Percentiles rank a stretch among this genome's conserved stretches.
phyloP scores from a whole-genome alignment of 2,329 filamentous ascomycete genomes.

The Acephala macrosclerotiorum region DNA sequence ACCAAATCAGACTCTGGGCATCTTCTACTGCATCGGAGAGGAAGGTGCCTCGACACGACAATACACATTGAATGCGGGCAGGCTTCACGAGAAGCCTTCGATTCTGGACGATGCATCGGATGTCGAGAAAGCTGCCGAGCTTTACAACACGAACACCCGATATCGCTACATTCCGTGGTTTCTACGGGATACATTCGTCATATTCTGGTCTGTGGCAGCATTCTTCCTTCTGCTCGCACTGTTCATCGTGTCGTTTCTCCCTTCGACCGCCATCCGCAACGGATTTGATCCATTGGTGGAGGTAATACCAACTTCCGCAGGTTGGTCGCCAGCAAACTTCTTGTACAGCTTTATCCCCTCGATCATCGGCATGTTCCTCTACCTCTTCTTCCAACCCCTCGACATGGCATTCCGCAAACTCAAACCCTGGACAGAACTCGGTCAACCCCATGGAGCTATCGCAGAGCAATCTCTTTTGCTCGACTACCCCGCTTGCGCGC shows the following conservation, averaged over 20 bases:
- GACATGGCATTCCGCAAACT: constrained; percentile 72
- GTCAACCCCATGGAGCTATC: constrained; percentile 61
- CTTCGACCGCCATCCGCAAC: constrained; percentile 65
- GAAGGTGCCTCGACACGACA: constrained; percentile 58
- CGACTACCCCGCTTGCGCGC: constrained; percentile 72
- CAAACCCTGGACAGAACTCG: constrained; percentile 73
- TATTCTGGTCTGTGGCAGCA: constrained; percentile 68
- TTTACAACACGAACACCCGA: constrained; percentile 51
- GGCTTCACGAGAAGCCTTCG: constrained; percentile 50
- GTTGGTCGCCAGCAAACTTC: constrained; percentile 89
- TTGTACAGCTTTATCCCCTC: constrained; percentile 81
- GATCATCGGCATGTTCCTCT: constrained; percentile 70
- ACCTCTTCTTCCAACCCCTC: constrained; percentile 70
- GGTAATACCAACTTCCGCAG: constrained; percentile 64
- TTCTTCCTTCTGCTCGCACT: constrained; percentile 72
- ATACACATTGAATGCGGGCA: constrained; percentile 58
- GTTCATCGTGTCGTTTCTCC: constrained; percentile 80
- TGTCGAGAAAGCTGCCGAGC: constrained; percentile 34
- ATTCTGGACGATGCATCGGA: constrained; percentile 27
- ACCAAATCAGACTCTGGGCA: constrained; percentile 63
- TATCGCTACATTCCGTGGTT: constrained; percentile 81
- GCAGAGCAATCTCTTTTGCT: constrained; percentile 71
- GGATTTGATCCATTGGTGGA: constrained; percentile 77
- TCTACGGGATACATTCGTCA: constrained; percentile 70
- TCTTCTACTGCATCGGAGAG: constrained; percentile 84